Evolutionary conservation across 495 filamentous ascomycete species (phyloP), one percentile per base, ranked within the genome.

Genomic region (Talaromyces borbonicus): DNA sequence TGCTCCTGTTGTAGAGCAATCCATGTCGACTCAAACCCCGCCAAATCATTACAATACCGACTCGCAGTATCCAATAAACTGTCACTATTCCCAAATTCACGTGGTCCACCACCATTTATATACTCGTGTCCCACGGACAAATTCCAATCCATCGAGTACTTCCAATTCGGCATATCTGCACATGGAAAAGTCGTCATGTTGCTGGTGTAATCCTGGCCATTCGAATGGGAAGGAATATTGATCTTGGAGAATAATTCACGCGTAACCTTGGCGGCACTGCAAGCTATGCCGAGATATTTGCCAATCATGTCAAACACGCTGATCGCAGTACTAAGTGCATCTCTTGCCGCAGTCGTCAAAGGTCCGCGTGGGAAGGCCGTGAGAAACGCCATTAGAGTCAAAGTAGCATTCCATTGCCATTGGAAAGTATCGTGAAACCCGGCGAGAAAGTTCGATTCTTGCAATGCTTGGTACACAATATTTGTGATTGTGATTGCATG

Each of bases 391-490:
- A 77, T 49, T 1, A 75, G 53, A 9, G 68, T 61, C 19, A 75
- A 54, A 14, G 65, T 54, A 0, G 71, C 70, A 46, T 74, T 72
- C 72, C 73, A 76, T 50, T 72, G 66, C 50, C 60, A 73, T 31
- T 72, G 69, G 26, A 72, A 74, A 0, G 53, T 59, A 41, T 71
- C 61, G 42, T 65, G 52, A 62, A 67, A 73, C 5, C 71, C 70
- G 5, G 46, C 52, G 1, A 78, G 52, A 24, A 74, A 47, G 27
- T 65, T 58, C 1, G 71, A 74, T 23, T 65, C 58, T 0, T 54
- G 55, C 6, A 77, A 53, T 5, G 69, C 55, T 50, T 79, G 73
- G 42, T 71, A 57, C 16, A 75, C 54, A 1, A 77, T 71, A 14
- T 56, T 53, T 1, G 69, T 78, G 23, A 67, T 49, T 1, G 65